Evolutionary conservation across 2,329 filamentous ascomycete genomes (phyloP).

Genomic region (Neurospora sp.): DNA sequence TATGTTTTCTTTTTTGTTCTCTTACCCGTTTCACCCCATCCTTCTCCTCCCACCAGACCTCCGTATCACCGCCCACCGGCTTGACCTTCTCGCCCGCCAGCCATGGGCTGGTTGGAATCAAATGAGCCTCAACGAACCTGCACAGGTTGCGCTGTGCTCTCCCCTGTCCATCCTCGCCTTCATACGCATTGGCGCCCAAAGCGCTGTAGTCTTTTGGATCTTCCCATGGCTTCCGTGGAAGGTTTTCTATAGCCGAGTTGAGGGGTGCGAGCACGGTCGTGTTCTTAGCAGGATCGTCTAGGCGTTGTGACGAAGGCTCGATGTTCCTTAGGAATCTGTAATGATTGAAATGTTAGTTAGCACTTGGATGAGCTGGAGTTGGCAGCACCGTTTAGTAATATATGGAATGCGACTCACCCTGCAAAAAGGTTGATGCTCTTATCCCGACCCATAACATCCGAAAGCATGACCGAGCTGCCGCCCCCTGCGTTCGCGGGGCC

Average conservation of each 20-base stretch:
- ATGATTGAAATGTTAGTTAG: background rate
- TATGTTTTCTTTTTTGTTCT: slow-evolving; percentile 10
- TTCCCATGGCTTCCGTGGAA: slow-evolving; percentile 84
- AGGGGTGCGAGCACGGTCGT: slow-evolving; percentile 81
- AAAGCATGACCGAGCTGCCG: slow-evolving; percentile 54
- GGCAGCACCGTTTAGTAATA: background rate
- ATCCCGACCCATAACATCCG: slow-evolving; percentile 73
- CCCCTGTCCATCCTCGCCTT: slow-evolving; percentile 63
- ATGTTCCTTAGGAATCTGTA: slow-evolving; percentile 60
- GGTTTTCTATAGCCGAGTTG: slow-evolving; percentile 66
- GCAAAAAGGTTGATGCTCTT: slow-evolving; percentile 78
- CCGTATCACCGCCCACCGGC: slow-evolving; percentile 52
- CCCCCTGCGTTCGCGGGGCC: slow-evolving; percentile 20
- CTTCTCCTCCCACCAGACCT: slow-evolving; percentile 74
- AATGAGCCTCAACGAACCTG: slow-evolving; percentile 77
- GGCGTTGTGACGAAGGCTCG: slow-evolving; percentile 53
- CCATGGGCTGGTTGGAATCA: slow-evolving; percentile 71
- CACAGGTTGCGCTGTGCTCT: slow-evolving; percentile 67
- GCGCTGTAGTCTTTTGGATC: slow-evolving; percentile 60
- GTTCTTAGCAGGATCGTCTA: slow-evolving; percentile 57
- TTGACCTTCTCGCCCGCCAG: slow-evolving; percentile 52
- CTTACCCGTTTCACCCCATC: slow-evolving; percentile 58
- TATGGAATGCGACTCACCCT: slow-evolving; percentile 25
- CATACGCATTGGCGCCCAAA: slow-evolving; percentile 62
- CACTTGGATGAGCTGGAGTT: background rate